Evolutionary conservation across 352 stramenopile species (phyloP).

Genomic region (Pythium periplocum): DNA sequence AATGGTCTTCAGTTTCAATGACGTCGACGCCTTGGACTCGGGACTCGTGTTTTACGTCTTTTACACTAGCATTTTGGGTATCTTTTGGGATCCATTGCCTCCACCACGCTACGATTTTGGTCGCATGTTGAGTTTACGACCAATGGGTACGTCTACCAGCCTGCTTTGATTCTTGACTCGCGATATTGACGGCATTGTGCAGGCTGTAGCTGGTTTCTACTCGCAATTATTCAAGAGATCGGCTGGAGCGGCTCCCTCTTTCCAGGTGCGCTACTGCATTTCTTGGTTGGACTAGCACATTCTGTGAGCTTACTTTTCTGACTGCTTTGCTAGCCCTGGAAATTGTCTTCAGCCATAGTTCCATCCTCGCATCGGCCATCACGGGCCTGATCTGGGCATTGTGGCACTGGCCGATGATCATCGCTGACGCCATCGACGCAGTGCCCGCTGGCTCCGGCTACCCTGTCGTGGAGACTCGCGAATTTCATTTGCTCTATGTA

Average conservation of each 20-base stretch:
- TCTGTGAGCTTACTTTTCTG: constrained; percentile 1
- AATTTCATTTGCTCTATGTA: constrained; percentile 80
- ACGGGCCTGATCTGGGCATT: constrained; percentile 81
- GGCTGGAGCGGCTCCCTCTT: constrained; percentile 86
- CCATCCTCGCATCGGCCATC: constrained; percentile 80
- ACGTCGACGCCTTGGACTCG: constrained; percentile 80
- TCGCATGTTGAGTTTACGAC: constrained; percentile 54
- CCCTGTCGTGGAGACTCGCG: constrained; percentile 62
- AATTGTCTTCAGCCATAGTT: constrained; percentile 85
- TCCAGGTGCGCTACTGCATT: constrained; percentile 37
- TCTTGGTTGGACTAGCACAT: neutral
- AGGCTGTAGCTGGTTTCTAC: constrained; percentile 86
- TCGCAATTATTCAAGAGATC: constrained; percentile 78
- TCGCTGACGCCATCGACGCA: constrained; percentile 73
- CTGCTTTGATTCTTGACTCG: constrained; percentile 3
- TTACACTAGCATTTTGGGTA: constrained; percentile 73
- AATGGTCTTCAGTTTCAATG: constrained; percentile 86
- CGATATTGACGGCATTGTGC: constrained; percentile 5
- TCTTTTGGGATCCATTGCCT: constrained; percentile 83
- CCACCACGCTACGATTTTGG: constrained; percentile 77
- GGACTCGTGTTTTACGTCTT: constrained; percentile 87
- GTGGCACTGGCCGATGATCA: constrained; percentile 88
- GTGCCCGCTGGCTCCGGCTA: constrained; percentile 74
- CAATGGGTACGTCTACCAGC: constrained; percentile 38
- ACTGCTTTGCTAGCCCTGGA: constrained; percentile 50